A percentile compares a stretch with the other conserved stretches of the same genome.
phyloP scores from a whole-genome alignment of 2,329 filamentous ascomycete species.

The Bertia moriformis region DNA sequence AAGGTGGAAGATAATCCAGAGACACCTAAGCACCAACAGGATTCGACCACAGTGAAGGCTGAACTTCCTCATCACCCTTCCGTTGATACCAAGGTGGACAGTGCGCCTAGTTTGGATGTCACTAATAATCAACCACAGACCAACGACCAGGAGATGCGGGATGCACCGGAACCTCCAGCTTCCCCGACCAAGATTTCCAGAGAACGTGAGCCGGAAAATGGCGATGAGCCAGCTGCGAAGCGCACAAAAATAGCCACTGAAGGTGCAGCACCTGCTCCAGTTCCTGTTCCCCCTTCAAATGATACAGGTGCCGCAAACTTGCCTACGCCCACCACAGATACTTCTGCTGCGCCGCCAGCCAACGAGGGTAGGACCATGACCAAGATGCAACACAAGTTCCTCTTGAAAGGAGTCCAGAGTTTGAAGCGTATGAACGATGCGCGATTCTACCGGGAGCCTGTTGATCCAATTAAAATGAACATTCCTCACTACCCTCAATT shows the following conservation, averaged over 20 bases:
- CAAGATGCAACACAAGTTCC: constrained; percentile 23
- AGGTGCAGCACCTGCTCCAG: constrained; percentile 14
- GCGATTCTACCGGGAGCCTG: constrained; percentile 61
- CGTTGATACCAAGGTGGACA: constrained; percentile 3
- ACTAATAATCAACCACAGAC: constrained; percentile 3
- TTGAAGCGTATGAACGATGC: constrained; percentile 21
- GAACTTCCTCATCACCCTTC: constrained; percentile 1
- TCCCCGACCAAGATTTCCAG: constrained; percentile 43
- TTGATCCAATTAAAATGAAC: constrained; percentile 58
- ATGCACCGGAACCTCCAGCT: constrained; percentile 27
- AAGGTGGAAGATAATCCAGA: constrained; percentile 1
- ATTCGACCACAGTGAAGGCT: neutral
- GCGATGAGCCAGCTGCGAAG: constrained; percentile 59
- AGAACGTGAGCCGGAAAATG: constrained; percentile 62
- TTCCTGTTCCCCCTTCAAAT: neutral
- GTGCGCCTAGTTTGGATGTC: constrained; percentile 9
- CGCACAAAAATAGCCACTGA: constrained; percentile 59
- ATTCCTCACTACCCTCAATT: constrained; percentile 44
- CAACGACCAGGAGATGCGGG: constrained; percentile 24
- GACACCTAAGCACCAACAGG: too few relatives aligned
- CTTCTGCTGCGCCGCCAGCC: constrained; percentile 1
- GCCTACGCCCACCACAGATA: neutral
- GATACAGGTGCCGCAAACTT: too few relatives aligned
- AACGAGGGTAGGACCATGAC: constrained; percentile 15
- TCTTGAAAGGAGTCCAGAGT: constrained; percentile 15